Evolutionary conservation across 345 rosid species (phyloP).

Genomic region (Pugionium dolabratum): DNA sequence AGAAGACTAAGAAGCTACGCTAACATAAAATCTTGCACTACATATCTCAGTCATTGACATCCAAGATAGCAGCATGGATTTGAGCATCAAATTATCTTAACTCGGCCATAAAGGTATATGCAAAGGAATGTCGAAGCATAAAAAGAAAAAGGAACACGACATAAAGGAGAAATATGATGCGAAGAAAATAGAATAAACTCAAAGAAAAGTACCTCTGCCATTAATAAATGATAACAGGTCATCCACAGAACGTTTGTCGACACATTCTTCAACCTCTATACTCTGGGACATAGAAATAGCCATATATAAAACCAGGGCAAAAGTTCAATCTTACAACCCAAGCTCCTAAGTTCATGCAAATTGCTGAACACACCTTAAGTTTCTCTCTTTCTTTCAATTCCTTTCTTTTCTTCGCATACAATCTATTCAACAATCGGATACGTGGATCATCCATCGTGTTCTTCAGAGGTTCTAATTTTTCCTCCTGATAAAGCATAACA

Average conservation of each 20-base stretch:
- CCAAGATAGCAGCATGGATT: conserved; percentile 16
- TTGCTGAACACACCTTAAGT: conserved; percentile 54
- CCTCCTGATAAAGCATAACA: conserved; percentile 57
- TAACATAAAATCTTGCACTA: conserved; percentile 11
- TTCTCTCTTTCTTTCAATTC: conserved; percentile 80
- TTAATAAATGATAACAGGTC: conserved; percentile 85
- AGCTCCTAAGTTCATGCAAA: background rate
- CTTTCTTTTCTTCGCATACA: conserved; percentile 88
- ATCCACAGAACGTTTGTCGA: conserved; percentile 90
- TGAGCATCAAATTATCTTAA: background rate
- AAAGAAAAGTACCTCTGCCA: conserved; percentile 59
- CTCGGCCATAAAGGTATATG: no score
- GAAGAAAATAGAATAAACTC: background rate
- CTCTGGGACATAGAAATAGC: conserved; percentile 47
- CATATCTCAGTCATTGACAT: conserved; percentile 2
- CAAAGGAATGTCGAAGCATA: no score
- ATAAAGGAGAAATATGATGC: conserved; percentile 3
- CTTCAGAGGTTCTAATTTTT: conserved; percentile 87
- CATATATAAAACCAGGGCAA: conserved; percentile 14
- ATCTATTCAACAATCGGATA: conserved; percentile 78
- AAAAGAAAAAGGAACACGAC: background rate
- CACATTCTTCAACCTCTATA: conserved; percentile 74
- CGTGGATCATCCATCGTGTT: conserved; percentile 91
- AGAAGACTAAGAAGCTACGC: conserved; percentile 30
- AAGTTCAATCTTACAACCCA: background rate